Base-by-base conservation (phyloP, 2,329 filamentous ascomycete genomes). In the Ciborinia camelliae region DNA sequence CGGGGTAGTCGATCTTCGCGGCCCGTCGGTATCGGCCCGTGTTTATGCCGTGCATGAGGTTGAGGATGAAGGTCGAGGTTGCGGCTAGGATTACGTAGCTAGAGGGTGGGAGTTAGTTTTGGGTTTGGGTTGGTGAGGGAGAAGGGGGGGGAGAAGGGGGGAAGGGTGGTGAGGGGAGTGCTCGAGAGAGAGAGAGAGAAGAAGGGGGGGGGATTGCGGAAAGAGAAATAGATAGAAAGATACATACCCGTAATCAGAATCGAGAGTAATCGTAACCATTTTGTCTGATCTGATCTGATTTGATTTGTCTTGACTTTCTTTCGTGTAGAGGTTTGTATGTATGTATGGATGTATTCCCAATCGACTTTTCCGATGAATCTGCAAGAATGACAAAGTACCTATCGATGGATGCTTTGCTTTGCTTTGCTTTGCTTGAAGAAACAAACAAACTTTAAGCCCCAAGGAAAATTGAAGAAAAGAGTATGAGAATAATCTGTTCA, bases 51-150 rank as follows among this genome's bases (percentile, higher is more conserved):
- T 89, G 86, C 67, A 82, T 76, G 20, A 75, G 73, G 78, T 85
- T 86, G 75, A 89, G 73, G 73, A 89, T 79, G 76, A 86, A 81
- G 70, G 82, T 83, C 20, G 82, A 80, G 26, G 82, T 78, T 64
- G 85, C 85, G 53, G 80, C 82, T 61, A 81, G 79, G 62, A 90
- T 79, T 72, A 89, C 85, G 74, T 86, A 86, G 78, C 87, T 89
- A 35, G 43, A 12, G 10, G 3, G 14, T n/a, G 9, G 37, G 15
- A 48, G 77, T 87, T 89, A 50, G 23, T 50, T 62, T 23, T 28
- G 50, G 12, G 14, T 32, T 18, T 47, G n/a, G 60, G 32, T 10
- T 52, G n/a, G 41, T 2, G 32, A n/a, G 50, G n/a, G 35, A 9
- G 39, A 26, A 26, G n/a, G 20, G 30, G n/a, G 20, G 39, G 41